Evolutionary conservation across 1,139 yeast species (phyloP).

Genomic region (Wickerhamiella infanticola): DNA sequence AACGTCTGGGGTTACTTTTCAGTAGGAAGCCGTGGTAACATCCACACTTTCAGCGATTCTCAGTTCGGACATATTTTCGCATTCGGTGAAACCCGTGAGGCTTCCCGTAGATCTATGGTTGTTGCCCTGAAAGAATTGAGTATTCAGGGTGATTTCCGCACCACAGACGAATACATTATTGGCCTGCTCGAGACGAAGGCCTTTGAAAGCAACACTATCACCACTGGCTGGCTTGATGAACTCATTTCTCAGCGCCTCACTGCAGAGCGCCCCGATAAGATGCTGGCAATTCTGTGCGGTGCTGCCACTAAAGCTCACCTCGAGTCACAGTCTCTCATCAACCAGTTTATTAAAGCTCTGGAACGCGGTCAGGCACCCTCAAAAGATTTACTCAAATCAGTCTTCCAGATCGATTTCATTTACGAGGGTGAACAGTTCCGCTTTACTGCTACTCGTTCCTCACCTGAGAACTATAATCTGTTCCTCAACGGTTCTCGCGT

Average conservation of each 20-base stretch:
- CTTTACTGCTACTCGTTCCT: slow-evolving; percentile 89
- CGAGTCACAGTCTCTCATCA: slow-evolving; percentile 55
- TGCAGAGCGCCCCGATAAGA: slow-evolving; percentile 90
- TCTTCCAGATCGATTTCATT: slow-evolving; percentile 85
- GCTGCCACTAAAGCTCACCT: slow-evolving; percentile 90
- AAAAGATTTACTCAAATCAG: slow-evolving; percentile 62
- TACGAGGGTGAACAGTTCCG: slow-evolving; percentile 88
- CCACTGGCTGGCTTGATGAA: slow-evolving; percentile 98
- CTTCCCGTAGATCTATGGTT: slow-evolving; percentile 96
- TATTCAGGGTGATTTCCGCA: slow-evolving; percentile 95
- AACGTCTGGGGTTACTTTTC: slow-evolving; percentile 99
- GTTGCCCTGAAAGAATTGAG: slow-evolving; percentile 93
- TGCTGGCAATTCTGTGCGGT: slow-evolving; percentile 87
- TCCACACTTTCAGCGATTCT: slow-evolving; percentile 93
- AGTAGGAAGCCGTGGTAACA: slow-evolving; percentile 90
- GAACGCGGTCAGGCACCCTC: slow-evolving; percentile 94
- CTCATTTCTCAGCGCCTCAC: slow-evolving; percentile 83
- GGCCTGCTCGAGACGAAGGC: slow-evolving; percentile 91
- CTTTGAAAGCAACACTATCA: slow-evolving; percentile 87
- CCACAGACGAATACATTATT: slow-evolving; percentile 92
- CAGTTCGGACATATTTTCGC: slow-evolving; percentile 98
- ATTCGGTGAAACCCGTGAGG: slow-evolving; percentile 96
- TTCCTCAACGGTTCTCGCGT: slow-evolving; percentile 88
- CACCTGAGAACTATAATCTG: slow-evolving; percentile 67
- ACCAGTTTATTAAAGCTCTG: slow-evolving; percentile 53